Evolutionary conservation across 2,329 filamentous ascomycete species (phyloP), one percentile per base, ranked within the genome.

Genomic region (Pyricularia pennisetigena): DNA sequence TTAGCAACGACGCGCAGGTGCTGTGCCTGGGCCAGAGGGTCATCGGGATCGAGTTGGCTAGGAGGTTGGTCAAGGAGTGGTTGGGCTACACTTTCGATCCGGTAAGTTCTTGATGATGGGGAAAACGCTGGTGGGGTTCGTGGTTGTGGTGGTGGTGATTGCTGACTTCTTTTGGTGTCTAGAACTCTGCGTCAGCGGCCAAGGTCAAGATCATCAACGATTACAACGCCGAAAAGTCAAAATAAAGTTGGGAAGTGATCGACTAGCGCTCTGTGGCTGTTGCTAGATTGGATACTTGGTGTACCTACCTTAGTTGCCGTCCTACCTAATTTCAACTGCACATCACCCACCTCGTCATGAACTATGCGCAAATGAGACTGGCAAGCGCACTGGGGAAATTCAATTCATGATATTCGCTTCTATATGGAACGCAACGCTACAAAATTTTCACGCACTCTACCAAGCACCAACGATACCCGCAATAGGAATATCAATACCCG

Each of bases 11-110:
- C 76, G 91, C 92, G 3, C 92, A 97, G 64, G 23, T 65, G 30
- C 80, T 96, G 70, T 96, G 93, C 76, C 89, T 96, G 83, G 92
- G 92, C 0, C 90, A 96, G 84, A 82, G 92, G 26, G 92, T 96
- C 0, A 86, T 96, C 63, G 92, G 93, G 0, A 77, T 95, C 65
- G 93, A 96, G 80, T 79, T 96, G 61, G 92, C 92, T 62, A 85
- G 92, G 73, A 83, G 91, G 74, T 77, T 97, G 73, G 92, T 88
- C 0, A 88, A 84, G 76, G 92, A 96, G 82, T 97, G 92, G 92
- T 77, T 96, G 41, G 90, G 87, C n/a, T 94, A 95, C 78, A 82
- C 87, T 69, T 95, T 95, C 79, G 92, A 96, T 77, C 71, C 57
- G n/a, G 57, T 61, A 61, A 24, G 57, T 61, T 26, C 14, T 23